Base-by-base conservation (phyloP, 192 early-diverging fungal species). In the Obelidium mucronatum region DNA sequence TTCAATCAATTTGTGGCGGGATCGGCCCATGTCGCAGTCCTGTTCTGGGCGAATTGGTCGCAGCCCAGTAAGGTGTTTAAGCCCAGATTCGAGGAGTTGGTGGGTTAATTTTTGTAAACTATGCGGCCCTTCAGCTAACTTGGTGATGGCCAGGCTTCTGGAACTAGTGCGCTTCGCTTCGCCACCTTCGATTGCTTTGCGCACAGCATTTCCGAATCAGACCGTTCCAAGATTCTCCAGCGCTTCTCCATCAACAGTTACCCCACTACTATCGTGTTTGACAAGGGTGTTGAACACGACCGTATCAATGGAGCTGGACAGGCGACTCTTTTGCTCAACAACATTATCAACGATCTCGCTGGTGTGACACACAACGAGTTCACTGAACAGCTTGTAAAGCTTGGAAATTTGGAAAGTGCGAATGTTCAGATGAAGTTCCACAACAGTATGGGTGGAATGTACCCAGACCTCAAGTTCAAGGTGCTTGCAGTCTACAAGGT, bases 221-320 rank as follows among this genome's bases (percentile, higher is more conserved):
- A 15, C 51, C n/a, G n/a, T n/a, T n/a, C n/a, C n/a, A n/a, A n/a
- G n/a, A n/a, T n/a, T n/a, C 26, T 60, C 58, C 6, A 60, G 6
- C 11, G 33, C 58, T 33, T 30, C 33, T 8, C 6, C 31, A 64
- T 64, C 62, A 64, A 8, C 26, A 19, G 22, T 36, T 37, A 35
- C 62, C 62, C 62, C 8, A 64, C 62, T 37, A 34, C 36, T 17
- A 35, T 64, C 35, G 39, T 64, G 8, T 64, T 64, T 37, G 13
- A 64, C 17, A 8, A 35, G 17, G 62, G 62, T n/a, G 31, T 24
- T 24, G 31, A 64, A 1, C 15, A 64, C 35, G 62, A 64, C 15
- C 34, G 62, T n/a, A 36, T 64, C 35, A 34, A 5, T 31, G 62
- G 62, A 22, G 34, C 30, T n/a, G n/a, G n/a, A n/a, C n/a, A n/a